Evolutionary conservation across 106 monocot species (phyloP).

Genomic region (Agapanthus africanus): DNA sequence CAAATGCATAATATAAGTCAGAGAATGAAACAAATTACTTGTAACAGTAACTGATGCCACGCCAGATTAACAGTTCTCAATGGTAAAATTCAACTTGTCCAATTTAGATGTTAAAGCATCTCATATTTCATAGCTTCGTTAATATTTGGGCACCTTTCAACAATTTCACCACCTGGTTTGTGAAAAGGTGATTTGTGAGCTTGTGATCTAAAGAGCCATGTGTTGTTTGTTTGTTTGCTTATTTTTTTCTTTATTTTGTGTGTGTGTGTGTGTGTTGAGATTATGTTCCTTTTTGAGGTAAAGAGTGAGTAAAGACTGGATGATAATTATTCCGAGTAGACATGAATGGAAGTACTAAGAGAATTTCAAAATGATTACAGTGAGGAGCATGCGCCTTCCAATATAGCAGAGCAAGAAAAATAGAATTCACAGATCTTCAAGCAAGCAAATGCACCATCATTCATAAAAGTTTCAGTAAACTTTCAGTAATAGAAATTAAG

Average conservation of each 20-base stretch:
- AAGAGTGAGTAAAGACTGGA: too few relatives aligned
- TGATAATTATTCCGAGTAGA: too few relatives aligned
- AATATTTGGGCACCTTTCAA: background rate
- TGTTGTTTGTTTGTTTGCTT: too few relatives aligned
- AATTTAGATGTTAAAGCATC: background rate
- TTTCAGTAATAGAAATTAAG: background rate
- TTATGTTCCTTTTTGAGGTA: background rate
- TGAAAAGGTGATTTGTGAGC: background rate
- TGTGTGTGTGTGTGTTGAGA: background rate
- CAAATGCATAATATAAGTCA: too few relatives aligned
- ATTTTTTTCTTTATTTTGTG: too few relatives aligned
- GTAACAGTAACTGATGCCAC: background rate
- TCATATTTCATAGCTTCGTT: background rate
- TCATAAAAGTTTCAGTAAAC: background rate
- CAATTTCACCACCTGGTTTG: background rate
- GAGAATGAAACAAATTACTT: conserved; percentile 6
- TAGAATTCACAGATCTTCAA: background rate
- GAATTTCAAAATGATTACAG: background rate
- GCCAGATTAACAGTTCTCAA: background rate
- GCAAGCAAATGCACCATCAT: conserved; percentile 1
- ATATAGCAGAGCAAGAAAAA: too few relatives aligned
- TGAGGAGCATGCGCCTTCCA: background rate
- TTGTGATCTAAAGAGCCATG: background rate
- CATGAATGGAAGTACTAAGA: background rate
- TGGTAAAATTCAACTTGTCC: background rate